Evolutionary conservation across 225 moss, liverwort and hornwort species (phyloP).

Genomic region (Rhytidiadelphus loreus): DNA sequence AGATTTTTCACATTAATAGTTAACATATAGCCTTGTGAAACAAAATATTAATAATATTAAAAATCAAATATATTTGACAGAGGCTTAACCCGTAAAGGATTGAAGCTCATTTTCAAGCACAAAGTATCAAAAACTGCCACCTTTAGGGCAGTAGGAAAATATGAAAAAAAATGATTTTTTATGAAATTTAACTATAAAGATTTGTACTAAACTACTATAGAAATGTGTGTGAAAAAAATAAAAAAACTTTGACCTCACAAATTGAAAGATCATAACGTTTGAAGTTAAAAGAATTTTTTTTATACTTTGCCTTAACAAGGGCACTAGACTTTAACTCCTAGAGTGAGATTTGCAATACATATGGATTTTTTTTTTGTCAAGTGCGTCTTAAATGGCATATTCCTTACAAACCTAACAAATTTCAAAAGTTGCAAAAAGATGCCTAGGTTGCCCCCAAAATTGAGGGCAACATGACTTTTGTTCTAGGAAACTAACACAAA

Average conservation of each 20-base stretch:
- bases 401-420: too few relatives aligned
- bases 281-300: too few relatives aligned
- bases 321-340: too few relatives aligned
- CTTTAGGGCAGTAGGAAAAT: neutral
- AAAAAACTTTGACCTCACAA: neutral
- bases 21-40: neutral
- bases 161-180: neutral
- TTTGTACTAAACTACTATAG: neutral
- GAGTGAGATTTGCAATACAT: too few relatives aligned
- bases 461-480: too few relatives aligned
- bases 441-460: too few relatives aligned
- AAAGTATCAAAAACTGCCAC: neutral
- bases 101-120: neutral
- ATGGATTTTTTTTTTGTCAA: too few relatives aligned
- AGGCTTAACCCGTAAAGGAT: neutral
- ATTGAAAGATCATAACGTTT: neutral
- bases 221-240: neutral
- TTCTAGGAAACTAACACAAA: too few relatives aligned
- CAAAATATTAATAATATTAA: neutral
- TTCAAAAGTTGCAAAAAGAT: too few relatives aligned
- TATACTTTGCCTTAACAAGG: fast-evolving
- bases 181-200: neutral
- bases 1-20: neutral
- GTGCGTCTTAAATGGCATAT: too few relatives aligned
- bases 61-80: neutral